These are phyloP conservation scores for Ampelocalamus luodianensis DNA, from an alignment of 176 grass and related monocot species.

Conservation along the genomic window DNA sequence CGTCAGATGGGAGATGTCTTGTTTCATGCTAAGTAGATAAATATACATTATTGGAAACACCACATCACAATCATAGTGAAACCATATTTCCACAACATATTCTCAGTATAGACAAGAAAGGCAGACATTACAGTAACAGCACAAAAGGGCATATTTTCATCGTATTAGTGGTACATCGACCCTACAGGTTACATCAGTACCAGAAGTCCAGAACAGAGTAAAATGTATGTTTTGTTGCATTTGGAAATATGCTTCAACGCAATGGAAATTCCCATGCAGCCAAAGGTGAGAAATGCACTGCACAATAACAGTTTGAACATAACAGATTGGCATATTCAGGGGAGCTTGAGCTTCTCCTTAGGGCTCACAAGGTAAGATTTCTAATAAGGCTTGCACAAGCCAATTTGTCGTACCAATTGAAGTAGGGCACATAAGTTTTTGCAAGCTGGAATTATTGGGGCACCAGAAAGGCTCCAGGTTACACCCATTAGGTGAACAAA, in stretches of 20 bases:
- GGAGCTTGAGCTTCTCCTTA: neutral
- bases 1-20: neutral
- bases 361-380: neutral
- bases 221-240: neutral
- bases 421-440: neutral
- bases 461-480: neutral
- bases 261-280: neutral
- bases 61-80: constrained; percentile 25
- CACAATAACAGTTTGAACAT: constrained; percentile 18
- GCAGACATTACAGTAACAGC: neutral
- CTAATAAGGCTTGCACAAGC: neutral
- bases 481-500: neutral
- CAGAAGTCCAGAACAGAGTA: neutral
- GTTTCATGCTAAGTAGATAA: constrained; percentile 27
- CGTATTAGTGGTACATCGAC: neutral
- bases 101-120: neutral
- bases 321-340: constrained; percentile 7
- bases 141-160: neutral
- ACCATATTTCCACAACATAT: constrained; percentile 24
- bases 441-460: neutral
- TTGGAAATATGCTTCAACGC: neutral
- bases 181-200: neutral
- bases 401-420: neutral
- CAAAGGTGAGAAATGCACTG: neutral
- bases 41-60: neutral